Base-by-base conservation (phyloP, 257 asterid species). In the Solanum virginianum region DNA sequence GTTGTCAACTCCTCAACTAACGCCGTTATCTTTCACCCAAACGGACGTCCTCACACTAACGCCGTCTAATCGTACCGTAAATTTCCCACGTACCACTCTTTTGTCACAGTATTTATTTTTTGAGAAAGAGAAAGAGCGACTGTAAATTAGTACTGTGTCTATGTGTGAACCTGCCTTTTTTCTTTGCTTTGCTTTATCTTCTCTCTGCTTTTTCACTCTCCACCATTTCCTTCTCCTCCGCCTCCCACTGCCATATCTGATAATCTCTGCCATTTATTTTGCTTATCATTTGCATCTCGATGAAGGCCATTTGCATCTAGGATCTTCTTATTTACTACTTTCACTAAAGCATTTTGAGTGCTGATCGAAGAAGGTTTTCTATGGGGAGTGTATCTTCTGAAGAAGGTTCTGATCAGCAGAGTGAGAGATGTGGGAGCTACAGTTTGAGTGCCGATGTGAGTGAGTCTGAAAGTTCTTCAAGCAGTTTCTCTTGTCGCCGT, bases 381-480 rank as follows among this genome's bases (percentile, higher is more conserved):
- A 91, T 92, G 97, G 97, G 95, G 89, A 91, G 97, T 84, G 90
- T 94, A 13, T 92, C 98, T 56, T 95, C 98, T 65, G 99, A 95
- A 80, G 98, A 94, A 7, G 96, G 89, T 1, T 91, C 88, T 6
- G 93, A 89, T 85, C 89, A 84, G 87, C 93, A 85, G 86, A 95
- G 95, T 66, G 97, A 94, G 79, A 88, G 97, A 86, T 92, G 96
- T 47, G 98, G 97, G 22, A 95, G 99, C 86, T 97, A 97, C 92
- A 92, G 93, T 88, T 87, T 89, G 16, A 97, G 99, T 86, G 99
- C 99, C 12, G 98, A 97, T 87, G 89, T 97, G 83, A 97, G 98
- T 91, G 99, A 94, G 89, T 95, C 98, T 18, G 98, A 91, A 86
- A 92, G 94, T 82, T 93, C 94, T 16, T 90, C 90, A 43, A 89